Evolutionary conservation across 306 rosid species (phyloP), one percentile per base, ranked within the genome.

Genomic region (Prunus campanulata): DNA sequence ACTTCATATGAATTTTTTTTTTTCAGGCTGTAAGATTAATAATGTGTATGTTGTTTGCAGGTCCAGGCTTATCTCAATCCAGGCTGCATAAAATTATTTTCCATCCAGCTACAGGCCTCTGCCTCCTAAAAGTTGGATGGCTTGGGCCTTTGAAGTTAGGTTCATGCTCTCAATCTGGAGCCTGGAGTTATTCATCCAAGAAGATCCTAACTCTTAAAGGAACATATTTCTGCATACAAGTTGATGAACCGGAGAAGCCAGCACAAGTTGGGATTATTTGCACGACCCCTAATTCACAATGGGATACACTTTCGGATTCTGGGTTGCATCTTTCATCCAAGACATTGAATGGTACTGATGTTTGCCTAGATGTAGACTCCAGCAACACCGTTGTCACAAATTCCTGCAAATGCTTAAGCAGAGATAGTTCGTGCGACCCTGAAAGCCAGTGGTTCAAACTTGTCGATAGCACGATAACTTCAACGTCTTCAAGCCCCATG

Each of bases 391-490:
- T 95, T 51, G 82, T 92, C 75, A 90, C 97, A 52, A 92, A 81
- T 75, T 72, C 81, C 42, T 94, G 98, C 79, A 94, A 86, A 74
- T 94, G 98, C 72, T 77, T 94, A 73, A 83, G 80, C 62, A 44
- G 70, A 29, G 97, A 90, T 47, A 61, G 11, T 1, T 22, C 71
- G 5, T 94, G 98, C 20, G 91, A 92, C 83, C 97, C 97, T 1
- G 86, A 47, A 35, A 90, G 88, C 85, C 98, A 95, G 51, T 92
- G 97, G 98, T 92, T 92, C 83, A 89, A 87, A 70, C 89, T 92
- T 19, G 91, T 92, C 27, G 89, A 88, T 54, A 88, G 89, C 46
- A 85, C 92, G 1, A 80, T 77, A 59, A 79, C 82, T 52, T 70
- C 88, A 22, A 51, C 25, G 35, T 11, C 70, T 2, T 18, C 50